Base-by-base conservation (phyloP, 768 basidiomycete genomes). In the Auricularia cornea region DNA sequence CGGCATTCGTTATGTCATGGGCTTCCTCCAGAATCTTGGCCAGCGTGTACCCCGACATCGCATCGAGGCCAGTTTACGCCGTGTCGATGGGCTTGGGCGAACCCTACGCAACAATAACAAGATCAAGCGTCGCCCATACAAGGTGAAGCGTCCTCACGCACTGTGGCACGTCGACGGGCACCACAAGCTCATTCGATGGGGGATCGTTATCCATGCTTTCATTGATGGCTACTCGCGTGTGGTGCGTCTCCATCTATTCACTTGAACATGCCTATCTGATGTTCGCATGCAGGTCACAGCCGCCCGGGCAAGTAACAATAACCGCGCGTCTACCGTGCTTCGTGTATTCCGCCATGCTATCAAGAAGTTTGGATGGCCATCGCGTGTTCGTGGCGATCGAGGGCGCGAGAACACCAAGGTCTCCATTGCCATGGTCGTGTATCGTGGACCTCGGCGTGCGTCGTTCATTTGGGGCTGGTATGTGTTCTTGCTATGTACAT, bases 321-420 rank as follows among this genome's bases (percentile, higher is more conserved):
- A 77, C 56, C 23, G 31, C 3, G 67, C 73, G 11, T 6, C 11
- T 20, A 76, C 66, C 0, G 72, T 76, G 0, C 60, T 73, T 0
- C 8, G 66, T 2, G 48, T 72, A 10, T 76, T 76, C 59, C 32
- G 68, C 0, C 16, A 32, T 16, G 69, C 69, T 0, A 52, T 66
- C 6, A 2, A 20, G 3, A 20, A 14, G 23, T 73, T 64, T 57
- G 69, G 26, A 3, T 51, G 59, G 18, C 77, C 77, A 20, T 76
- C 73, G 4, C 62, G 72, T 4, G 60, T 76, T 2, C 61, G 72
- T n/a, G 75, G 72, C 0, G 76, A 78, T 68, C 65, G 70, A 8
- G 77, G 76, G 1, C 70, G 72, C 0, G 76, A 79, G 63, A 80
- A 79, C 65, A 66, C 66, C 8, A 61, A 68, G 10, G 71, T 75